Conservation (phyloP, 2,329 filamentous ascomycete species). For the Stachybotrys chartarum region DNA sequence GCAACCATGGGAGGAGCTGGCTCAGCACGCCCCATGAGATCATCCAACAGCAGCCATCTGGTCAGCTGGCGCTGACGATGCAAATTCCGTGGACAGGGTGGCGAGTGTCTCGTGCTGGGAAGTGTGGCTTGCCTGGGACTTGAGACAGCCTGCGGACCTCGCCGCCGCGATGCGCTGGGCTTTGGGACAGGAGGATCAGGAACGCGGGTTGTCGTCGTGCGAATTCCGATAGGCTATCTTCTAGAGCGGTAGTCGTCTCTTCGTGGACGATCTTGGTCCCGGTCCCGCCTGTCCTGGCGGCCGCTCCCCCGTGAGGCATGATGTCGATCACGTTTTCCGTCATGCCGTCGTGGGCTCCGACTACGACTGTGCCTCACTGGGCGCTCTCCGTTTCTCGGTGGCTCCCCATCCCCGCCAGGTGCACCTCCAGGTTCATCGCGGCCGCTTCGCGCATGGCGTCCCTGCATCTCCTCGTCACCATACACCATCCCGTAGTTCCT, state of each 20-base stretch:
- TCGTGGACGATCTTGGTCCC: conserved; percentile 18
- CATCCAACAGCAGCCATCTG: neutral
- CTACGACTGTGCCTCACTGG: conserved; percentile 15
- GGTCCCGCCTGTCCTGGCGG: conserved; percentile 17
- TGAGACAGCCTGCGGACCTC: neutral
- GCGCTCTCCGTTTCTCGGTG: conserved; percentile 21
- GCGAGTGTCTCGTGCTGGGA: neutral
- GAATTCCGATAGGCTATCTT: conserved; percentile 2
- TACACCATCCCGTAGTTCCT: conserved; percentile 74
- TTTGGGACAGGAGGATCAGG: neutral
- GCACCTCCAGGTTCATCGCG: conserved; percentile 11
- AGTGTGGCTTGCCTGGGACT: neutral
- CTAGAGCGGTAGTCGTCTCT: conserved; percentile 9
- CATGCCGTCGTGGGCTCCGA: conserved; percentile 9
- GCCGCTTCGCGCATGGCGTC: conserved; percentile 35
- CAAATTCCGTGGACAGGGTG: neutral
- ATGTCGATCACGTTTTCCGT: conserved; percentile 14
- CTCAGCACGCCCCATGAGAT: neutral
- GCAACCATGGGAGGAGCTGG: neutral
- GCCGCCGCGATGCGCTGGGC: neutral
- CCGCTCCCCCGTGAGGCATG: conserved; percentile 13
- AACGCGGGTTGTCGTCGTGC: neutral
- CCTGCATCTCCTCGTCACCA: conserved; percentile 61
- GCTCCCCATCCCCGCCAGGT: neutral
- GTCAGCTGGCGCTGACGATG: neutral